Evolutionary conservation across 257 asterid genomes (phyloP), one percentile per base, ranked within the genome.

Genomic region (Nicotiana tomentosiformis): DNA sequence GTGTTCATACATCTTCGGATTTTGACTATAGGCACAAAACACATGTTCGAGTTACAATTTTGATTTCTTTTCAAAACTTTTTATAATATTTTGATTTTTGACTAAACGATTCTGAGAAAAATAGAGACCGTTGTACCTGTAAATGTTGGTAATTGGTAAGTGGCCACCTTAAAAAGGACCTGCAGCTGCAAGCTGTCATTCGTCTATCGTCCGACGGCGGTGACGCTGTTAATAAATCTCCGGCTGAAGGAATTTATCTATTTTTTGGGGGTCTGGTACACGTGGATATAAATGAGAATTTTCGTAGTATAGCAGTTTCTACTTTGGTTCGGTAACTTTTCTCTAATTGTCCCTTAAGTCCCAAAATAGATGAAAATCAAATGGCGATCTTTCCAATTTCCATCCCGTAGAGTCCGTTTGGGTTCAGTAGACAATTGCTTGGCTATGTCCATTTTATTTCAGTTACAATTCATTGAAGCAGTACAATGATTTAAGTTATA

Each of bases 81-180:
- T 53, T 53, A 10, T 4, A 53, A 53, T 67, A 67, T 67, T 8
- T 11, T 67, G 39, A 32, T 49, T 67, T 8, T 11, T 67, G 18
- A 32, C 77, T n/a, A 32, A 17, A 5, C 18, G 10, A 37, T 7
- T 35, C 30, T 53, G 43, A 16, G 20, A 18, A 43, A 17, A 51
- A 66, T 9, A 49, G 77, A 26, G 17, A 76, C 17, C 67, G 37
- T 53, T 84, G 15, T 82, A 92, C 94, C 92, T 85, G 90, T 23
- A 85, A 84, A 84, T 69, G 53, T 14, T 62, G 89, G 64, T 11
- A 46, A 23, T 16, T 72, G 16, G 29, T 1, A 7, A 57, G 68
- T 16, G 37, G 66, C 37, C 82, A 89, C 93, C 92, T 89, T 83
- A 85, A 61, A 77, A 90, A 76, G 3, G 65, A 51, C 79, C 78